These are phyloP conservation scores for Geotrichum bryndzae DNA, from an alignment of 1,139 yeast species.

Conservation along the genomic window DNA sequence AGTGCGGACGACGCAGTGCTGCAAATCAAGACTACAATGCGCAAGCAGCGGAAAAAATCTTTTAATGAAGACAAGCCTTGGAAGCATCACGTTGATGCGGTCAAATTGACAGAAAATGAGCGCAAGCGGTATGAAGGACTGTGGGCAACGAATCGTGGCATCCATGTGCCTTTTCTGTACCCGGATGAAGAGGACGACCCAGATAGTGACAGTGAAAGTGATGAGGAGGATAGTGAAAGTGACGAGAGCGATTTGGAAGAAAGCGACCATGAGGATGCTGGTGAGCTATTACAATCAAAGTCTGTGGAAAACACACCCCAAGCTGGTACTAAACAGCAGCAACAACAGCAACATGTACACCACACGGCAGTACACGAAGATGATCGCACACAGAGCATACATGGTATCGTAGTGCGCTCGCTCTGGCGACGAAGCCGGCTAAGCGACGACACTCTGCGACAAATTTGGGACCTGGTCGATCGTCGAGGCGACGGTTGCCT, in stretches of 20 bases:
- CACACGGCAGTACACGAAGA: constrained; percentile 29
- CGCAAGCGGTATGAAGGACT: constrained; percentile 85
- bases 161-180: constrained; percentile 43
- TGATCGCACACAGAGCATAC: constrained; percentile 44
- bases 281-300: constrained; percentile 7
- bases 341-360: background rate
- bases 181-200: constrained; percentile 27
- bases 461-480: constrained; percentile 79
- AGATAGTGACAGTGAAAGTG: constrained; percentile 11
- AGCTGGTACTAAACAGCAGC: constrained; percentile 18
- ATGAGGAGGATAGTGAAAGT: constrained; percentile 14
- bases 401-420: constrained; percentile 64
- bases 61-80: constrained; percentile 93
- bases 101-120: constrained; percentile 61
- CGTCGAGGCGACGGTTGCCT: constrained; percentile 68
- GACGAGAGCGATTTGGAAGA: constrained; percentile 11
- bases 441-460: constrained; percentile 54
- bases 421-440: constrained; percentile 76
- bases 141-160: constrained; percentile 83
- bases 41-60: constrained; percentile 47
- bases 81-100: constrained; percentile 73
- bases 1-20: background rate
- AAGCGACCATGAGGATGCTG: constrained; percentile 6
- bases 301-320: background rate
- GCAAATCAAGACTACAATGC: constrained; percentile 55